These are phyloP conservation scores for Xylaria digitata DNA, from an alignment of 2,329 filamentous ascomycete species.

Conservation along the genomic window DNA sequence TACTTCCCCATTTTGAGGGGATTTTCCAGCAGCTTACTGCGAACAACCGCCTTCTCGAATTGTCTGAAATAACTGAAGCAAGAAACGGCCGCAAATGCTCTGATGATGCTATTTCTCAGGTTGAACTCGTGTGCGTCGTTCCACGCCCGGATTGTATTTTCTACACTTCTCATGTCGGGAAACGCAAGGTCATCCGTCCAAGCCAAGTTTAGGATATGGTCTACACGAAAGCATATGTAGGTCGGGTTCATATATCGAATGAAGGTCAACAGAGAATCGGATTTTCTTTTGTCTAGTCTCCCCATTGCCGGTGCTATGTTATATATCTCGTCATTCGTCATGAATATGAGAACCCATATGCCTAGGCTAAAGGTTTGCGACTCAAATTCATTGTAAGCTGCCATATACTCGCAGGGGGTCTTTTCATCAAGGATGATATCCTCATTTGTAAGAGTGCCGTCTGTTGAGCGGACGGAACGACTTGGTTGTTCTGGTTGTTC, in stretches of 20 bases:
- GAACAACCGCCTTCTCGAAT: neutral
- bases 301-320: neutral
- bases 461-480: neutral
- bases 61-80: neutral
- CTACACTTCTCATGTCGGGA: neutral
- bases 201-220: neutral
- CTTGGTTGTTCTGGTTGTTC: neutral
- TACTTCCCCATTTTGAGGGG: neutral
- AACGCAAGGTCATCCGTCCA: neutral
- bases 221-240: neutral
- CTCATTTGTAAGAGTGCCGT: neutral
- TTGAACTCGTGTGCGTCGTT: neutral
- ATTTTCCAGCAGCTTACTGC: neutral
- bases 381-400: slow-evolving; percentile 3
- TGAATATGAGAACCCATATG: slow-evolving; percentile 8
- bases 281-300: neutral
- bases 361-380: neutral
- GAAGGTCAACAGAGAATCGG: neutral
- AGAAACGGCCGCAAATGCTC: slow-evolving; percentile 1
- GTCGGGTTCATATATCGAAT: neutral
- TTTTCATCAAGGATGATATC: neutral
- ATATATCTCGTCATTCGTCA: slow-evolving; percentile 3
- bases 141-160: slow-evolving; percentile 8
- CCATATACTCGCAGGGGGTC: neutral
- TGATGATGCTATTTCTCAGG: neutral